Conservation (phyloP, 2,329 filamentous ascomycete species). For the Proliferodiscus dingleyae region DNA sequence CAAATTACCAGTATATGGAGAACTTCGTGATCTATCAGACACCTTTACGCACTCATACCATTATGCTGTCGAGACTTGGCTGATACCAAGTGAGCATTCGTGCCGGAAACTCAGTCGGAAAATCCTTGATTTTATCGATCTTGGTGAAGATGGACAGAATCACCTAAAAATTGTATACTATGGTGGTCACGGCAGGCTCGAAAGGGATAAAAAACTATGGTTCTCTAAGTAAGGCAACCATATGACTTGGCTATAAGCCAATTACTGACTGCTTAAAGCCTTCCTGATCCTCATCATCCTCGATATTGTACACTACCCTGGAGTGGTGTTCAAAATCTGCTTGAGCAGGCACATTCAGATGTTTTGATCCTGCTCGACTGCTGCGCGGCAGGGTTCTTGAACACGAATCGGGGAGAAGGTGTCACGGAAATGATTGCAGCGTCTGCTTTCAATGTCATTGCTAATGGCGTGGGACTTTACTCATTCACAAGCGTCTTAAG, state of each 20-base stretch:
- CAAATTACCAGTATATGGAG: constrained; percentile 1
- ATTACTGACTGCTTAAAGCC: neutral
- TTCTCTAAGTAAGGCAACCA: neutral
- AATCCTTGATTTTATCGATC: neutral
- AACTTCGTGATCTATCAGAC: neutral
- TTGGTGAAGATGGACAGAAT: neutral
- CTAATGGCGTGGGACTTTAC: constrained; percentile 28
- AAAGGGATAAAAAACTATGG: neutral
- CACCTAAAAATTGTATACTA: constrained; percentile 1
- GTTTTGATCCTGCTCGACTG: constrained; percentile 55
- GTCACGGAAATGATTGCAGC: constrained; percentile 38
- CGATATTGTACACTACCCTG: neutral
- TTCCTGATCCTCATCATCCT: neutral
- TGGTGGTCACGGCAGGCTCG: neutral
- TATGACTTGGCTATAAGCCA: neutral
- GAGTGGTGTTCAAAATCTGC: constrained; percentile 36
- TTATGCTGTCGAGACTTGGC: neutral
- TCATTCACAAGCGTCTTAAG: constrained; percentile 6
- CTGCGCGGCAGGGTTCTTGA: constrained; percentile 37
- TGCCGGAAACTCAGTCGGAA: neutral
- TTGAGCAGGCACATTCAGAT: constrained; percentile 53
- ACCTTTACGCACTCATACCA: neutral
- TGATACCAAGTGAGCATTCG: neutral
- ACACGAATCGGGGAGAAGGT: constrained; percentile 3
- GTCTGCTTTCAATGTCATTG: constrained; percentile 48